phyloP scores from a whole-genome alignment of 345 rosid genomes.

The Passiflora organensis region DNA sequence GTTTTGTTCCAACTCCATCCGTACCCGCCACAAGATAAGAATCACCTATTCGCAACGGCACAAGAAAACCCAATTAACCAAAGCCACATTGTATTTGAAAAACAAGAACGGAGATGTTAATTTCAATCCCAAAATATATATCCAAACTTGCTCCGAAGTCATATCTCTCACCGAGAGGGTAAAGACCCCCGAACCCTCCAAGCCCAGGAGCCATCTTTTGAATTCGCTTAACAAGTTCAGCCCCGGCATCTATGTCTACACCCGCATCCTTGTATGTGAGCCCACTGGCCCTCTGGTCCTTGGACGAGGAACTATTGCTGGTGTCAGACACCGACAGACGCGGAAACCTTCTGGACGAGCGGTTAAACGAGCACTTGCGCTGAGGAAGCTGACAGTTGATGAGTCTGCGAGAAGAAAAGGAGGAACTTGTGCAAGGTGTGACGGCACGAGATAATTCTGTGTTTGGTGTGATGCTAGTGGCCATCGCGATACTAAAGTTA shows the following conservation, averaged over 20 bases:
- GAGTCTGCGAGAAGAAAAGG: too few relatives aligned
- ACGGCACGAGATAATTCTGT: conserved; percentile 7
- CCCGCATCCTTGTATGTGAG: conserved; percentile 83
- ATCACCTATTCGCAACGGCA: conserved; percentile 50
- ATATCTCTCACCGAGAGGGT: conserved; percentile 56
- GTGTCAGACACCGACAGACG: neutral
- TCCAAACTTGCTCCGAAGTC: neutral
- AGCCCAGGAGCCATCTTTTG: conserved; percentile 90
- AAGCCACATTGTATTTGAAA: too few relatives aligned
- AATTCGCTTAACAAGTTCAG: conserved; percentile 78
- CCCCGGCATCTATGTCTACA: conserved; percentile 91
- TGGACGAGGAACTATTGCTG: conserved; percentile 1
- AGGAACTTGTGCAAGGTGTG: neutral
- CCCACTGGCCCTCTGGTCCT: conserved; percentile 14
- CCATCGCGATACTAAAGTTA: neutral
- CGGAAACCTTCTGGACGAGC: conserved; percentile 1
- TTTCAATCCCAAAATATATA: neutral
- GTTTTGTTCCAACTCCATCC: conserved; percentile 98
- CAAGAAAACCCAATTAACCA: conserved; percentile 2
- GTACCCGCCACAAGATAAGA: conserved; percentile 90
- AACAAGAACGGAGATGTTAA: neutral
- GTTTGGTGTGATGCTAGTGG: conserved; percentile 4
- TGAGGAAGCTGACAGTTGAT: neutral
- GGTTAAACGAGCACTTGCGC: neutral
- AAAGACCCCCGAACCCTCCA: conserved; percentile 93